Evolutionary conservation across 495 filamentous ascomycete genomes (phyloP).

Genomic region (Glonium stellatum): DNA sequence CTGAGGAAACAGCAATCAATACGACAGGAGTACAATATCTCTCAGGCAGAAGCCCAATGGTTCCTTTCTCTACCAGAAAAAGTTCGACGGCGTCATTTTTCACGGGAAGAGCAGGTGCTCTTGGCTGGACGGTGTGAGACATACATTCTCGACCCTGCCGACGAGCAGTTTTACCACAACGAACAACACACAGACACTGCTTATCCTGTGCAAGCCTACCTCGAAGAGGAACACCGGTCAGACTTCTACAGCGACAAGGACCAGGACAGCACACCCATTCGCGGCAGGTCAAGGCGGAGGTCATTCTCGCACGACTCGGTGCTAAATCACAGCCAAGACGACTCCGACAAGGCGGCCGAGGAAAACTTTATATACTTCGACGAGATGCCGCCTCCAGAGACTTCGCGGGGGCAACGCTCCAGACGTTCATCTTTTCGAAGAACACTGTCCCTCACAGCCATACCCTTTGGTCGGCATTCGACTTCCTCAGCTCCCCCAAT

Average conservation of each 20-base stretch:
- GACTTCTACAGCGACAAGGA: constrained; percentile 19
- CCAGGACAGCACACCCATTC: neutral
- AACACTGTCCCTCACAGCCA: constrained; percentile 39
- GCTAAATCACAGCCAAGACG: constrained; percentile 2
- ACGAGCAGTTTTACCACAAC: constrained; percentile 12
- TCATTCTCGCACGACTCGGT: constrained; percentile 1
- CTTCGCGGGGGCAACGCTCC: constrained; percentile 30
- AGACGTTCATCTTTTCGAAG: constrained; percentile 43
- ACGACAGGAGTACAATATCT: constrained; percentile 17
- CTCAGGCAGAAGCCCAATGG: constrained; percentile 60
- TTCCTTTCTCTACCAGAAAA: constrained; percentile 65
- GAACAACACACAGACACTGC: constrained; percentile 13
- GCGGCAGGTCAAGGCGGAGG: neutral
- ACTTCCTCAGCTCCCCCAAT: constrained; percentile 35
- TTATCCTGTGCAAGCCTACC: neutral
- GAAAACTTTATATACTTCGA: constrained; percentile 11
- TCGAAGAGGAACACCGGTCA: constrained; percentile 5
- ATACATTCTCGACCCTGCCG: constrained; percentile 41
- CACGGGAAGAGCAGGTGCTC: constrained; percentile 61
- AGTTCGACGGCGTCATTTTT: constrained; percentile 62
- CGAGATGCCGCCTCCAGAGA: constrained; percentile 32
- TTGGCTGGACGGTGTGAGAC: constrained; percentile 52
- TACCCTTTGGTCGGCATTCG: constrained; percentile 46
- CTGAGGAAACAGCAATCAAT: constrained; percentile 22
- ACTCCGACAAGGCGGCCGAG: constrained; percentile 6